Percentiles rank a stretch among this genome's conserved stretches.
Conservation (phyloP, 2,329 filamentous ascomycete genomes). For the Epichloe bromicola region DNA sequence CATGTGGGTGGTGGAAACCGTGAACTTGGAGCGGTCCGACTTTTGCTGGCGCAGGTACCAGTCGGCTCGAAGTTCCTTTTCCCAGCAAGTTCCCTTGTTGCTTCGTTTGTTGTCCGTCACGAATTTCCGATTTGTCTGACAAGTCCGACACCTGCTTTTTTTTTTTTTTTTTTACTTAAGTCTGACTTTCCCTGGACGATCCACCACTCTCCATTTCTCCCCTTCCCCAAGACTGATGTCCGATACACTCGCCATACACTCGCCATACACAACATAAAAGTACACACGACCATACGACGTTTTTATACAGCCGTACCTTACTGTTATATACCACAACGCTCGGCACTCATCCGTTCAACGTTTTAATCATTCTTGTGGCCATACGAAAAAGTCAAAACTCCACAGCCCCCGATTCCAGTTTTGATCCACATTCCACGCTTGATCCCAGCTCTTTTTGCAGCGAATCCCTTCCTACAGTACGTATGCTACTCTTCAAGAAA, state of each 20-base stretch:
- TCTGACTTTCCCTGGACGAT: conserved; percentile 1
- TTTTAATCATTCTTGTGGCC: background rate
- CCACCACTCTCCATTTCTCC: background rate
- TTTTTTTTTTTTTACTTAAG: conserved; percentile 1
- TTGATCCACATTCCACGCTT: background rate
- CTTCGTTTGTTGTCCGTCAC: conserved; percentile 4
- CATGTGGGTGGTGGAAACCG: background rate
- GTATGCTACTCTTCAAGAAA: background rate
- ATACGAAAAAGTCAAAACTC: background rate
- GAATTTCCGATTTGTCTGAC: conserved; percentile 5
- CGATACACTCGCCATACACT: background rate
- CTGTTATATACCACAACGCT: background rate
- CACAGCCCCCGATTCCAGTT: background rate
- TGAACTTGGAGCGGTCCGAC: background rate
- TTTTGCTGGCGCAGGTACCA: conserved; percentile 6
- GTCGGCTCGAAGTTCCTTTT: conserved; percentile 7
- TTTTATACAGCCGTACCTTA: background rate
- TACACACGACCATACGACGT: background rate
- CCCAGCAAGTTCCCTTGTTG: conserved; percentile 1
- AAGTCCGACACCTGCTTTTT: background rate
- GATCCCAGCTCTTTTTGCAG: background rate
- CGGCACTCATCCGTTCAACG: background rate
- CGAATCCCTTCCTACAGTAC: background rate
- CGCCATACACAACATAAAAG: background rate
- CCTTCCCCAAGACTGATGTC: background rate